Base-by-base conservation (phyloP, 2,329 filamentous ascomycete genomes). In the Ceratocystis cubensis region DNA sequence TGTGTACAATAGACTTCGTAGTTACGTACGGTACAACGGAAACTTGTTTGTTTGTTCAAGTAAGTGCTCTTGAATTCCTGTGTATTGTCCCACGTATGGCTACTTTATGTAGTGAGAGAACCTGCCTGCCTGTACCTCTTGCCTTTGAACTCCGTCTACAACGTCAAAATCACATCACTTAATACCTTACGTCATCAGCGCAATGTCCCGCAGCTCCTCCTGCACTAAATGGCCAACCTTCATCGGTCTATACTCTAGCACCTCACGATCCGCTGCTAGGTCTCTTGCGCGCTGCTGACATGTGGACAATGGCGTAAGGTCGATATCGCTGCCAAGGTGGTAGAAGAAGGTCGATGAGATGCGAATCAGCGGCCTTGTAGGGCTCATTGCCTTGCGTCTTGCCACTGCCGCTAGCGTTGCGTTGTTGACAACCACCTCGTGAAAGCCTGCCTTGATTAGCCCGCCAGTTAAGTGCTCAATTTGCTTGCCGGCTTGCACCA, bases 401-500 rank as follows among this genome's bases (percentile, higher is more conserved):
- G 76, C 76, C 2, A 84, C 77, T 1, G 78, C 77, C 13, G 75
- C 75, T 1, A 82, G 68, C 0, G 83, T 85, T 69, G 75, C 73
- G 6, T 80, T 77, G 72, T 80, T 84, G 68, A 85, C 80, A 1
- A 83, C 80, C 0, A 85, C 83, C 75, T 85, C 83, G 74, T 85
- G 83, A 74, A 77, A 85, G 3, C 83, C 83, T 1, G 83, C 83
- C 73, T 84, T 84, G 73, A 85, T 76, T 44, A 85, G 78, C 0
- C 83, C 83, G 62, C 83, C 82, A 0, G 82, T 84, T 63, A 83
- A 73, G 74, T 85, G 80, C 76, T 85, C 83, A 66, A 85, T 77
- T 75, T 85, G 83, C 76, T 85, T 85, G 67, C 83, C 83, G 1
- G 83, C 83, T 71, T 85, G 83, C 5, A 85, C 83, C 17, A 85